Base-by-base conservation (phyloP, 192 early-diverging fungal species). In the Backusella morwellensis region DNA sequence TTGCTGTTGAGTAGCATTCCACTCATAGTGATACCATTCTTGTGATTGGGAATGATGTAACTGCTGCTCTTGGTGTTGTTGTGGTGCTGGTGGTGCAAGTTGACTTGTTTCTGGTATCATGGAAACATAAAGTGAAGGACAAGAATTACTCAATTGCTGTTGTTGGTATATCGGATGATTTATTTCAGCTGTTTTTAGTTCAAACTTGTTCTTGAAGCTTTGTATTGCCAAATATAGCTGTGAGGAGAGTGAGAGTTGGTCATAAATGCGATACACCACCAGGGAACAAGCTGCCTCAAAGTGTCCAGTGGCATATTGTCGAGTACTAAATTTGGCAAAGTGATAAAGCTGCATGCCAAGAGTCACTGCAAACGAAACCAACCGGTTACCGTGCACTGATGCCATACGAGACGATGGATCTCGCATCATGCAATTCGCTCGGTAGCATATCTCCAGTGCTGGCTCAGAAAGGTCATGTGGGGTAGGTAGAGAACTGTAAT, bases 21-120 rank as follows among this genome's bases (percentile, higher is more conserved):
- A 63, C 1, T 63, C 56, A 29, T 63, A 63, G 56, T 63, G 56
- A 63, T 63, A 63, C 56, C 56, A 63, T 63, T 63, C 56, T 63
- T 63, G 56, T 63, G 56, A 63, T 63, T 63, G 56, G 21, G 56
- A 29, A 63, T 63, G 56, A 26, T 63, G 56, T 63, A 63, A 29
- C 56, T 32, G 56, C 11, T 63, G 56, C 8, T 63, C 23, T 12
- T 23, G 54, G 21, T 59, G 54, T 6, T 23, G 21, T 59, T 59
- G 19, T 21, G 15, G 50, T 32, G n/a, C 8, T 56, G 54, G 7
- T 63, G 56, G 11, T 63, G 23, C 47, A 50, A 50, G 19, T n/a
- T 50, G 47, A n/a, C 47, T 63, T 14, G 56, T 63, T 63, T 63
- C 56, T 14, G 56, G 56, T 4, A 29, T 29, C 56, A 63, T 63